A percentile compares a stretch with the other conserved stretches of the same genome.
Evolutionary conservation across 2,329 filamentous ascomycete genomes (phyloP).

Genomic region (Penicillium sp.): DNA sequence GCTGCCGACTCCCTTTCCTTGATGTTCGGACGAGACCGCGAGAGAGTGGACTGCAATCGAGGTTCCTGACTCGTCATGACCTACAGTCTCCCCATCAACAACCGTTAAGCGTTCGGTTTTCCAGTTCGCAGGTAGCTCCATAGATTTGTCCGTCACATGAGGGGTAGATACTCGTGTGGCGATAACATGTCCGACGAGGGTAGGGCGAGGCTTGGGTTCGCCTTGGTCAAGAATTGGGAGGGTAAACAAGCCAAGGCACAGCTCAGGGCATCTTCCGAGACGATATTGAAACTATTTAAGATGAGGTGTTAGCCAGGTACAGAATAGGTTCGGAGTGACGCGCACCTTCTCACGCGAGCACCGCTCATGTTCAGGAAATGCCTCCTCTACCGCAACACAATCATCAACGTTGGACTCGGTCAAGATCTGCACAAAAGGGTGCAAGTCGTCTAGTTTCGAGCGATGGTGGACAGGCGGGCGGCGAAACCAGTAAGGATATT

Average conservation of each 20-base stretch:
- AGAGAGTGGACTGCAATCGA: conserved; percentile 84
- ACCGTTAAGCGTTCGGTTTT: conserved; percentile 49
- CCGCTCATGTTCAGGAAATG: conserved; percentile 64
- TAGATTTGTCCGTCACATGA: conserved; percentile 74
- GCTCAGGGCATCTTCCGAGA: conserved; percentile 73
- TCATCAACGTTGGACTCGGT: conserved; percentile 58
- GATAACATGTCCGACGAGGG: conserved; percentile 77
- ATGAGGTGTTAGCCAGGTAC: conserved; percentile 5
- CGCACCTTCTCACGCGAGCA: conserved; percentile 64
- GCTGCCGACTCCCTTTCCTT: conserved; percentile 74
- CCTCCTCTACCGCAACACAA: conserved; percentile 63
- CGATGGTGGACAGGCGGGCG: conserved; percentile 43
- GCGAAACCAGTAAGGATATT: conserved; percentile 49
- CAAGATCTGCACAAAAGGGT: conserved; percentile 76
- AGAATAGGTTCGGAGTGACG: neutral
- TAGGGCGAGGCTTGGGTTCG: conserved; percentile 64
- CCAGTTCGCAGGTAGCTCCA: conserved; percentile 75
- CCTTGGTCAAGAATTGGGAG: conserved; percentile 56
- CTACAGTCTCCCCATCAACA: conserved; percentile 54
- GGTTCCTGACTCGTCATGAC: conserved; percentile 73
- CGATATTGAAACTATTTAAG: conserved; percentile 72
- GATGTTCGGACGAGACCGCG: conserved; percentile 76
- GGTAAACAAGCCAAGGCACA: conserved; percentile 81
- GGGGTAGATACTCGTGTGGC: conserved; percentile 70
- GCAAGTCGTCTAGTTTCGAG: conserved; percentile 61